phyloP scores from a whole-genome alignment of 441 rosid species.

The Isatis lusitanica region DNA sequence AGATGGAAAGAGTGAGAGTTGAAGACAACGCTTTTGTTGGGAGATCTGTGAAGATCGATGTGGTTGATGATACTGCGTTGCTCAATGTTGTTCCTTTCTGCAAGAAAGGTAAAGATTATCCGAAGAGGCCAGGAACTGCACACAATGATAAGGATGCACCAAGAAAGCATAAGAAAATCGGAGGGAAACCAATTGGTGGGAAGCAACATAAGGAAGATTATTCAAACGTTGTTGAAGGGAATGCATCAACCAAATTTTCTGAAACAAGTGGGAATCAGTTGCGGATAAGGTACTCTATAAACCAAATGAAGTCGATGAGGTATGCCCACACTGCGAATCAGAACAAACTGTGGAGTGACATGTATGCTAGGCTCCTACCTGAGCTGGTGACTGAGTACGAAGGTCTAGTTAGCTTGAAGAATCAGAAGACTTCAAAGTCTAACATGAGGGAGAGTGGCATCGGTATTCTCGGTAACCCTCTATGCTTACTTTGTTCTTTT shows the following conservation, averaged over 20 bases:
- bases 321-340: constrained; percentile 57
- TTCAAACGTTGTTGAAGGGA: constrained; percentile 11
- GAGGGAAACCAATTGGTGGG: constrained; percentile 42
- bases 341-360: constrained; percentile 55
- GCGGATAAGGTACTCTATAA: constrained; percentile 51
- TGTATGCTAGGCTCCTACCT: constrained; percentile 54
- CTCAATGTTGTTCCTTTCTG: constrained; percentile 47
- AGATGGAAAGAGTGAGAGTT: constrained; percentile 30
- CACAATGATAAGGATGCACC: constrained; percentile 30
- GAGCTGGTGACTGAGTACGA: constrained; percentile 55
- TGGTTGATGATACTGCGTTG: constrained; percentile 69
- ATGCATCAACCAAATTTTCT: constrained; percentile 22
- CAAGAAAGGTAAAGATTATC: constrained; percentile 38
- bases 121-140: constrained; percentile 30
- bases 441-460: constrained; percentile 42
- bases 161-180: constrained; percentile 39
- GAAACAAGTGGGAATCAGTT: constrained; percentile 20
- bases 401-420: constrained; percentile 45
- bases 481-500: neutral
- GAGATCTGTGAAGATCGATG: constrained; percentile 52
- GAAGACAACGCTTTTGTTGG: constrained; percentile 42
- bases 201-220: constrained; percentile 38
- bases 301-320: constrained; percentile 74
- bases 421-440: constrained; percentile 39
- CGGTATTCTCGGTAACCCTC: constrained; percentile 52